Evolutionary conservation across 495 filamentous ascomycete species (phyloP), one percentile per base, ranked within the genome.

Genomic region (Podospora didyma): DNA sequence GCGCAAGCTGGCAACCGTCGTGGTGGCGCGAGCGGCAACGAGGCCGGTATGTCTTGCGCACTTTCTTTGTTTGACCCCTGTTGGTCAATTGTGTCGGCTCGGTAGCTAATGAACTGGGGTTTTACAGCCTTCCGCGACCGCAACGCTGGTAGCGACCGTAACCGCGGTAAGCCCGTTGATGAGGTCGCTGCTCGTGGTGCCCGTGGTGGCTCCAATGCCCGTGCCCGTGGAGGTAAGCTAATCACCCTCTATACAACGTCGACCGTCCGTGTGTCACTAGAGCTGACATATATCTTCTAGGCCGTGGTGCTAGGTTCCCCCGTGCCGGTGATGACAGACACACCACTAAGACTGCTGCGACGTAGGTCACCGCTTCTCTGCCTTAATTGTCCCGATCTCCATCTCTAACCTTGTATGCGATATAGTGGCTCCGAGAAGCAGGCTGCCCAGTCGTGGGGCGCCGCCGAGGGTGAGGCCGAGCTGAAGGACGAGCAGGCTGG

Each of bases 401-500:
- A 17, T 23, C 51, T 23, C 59, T 61, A 67, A 69, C 61, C 60
- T 31, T 23, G 26, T 35, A n/a, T n/a, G n/a, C 60, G 3, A 24
- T 55, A 21, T 26, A 57, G 57, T 62, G 92, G 95, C 63, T 88
- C 92, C 66, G 89, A 90, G 67, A 98, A 97, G 85, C 89, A 96
- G 77, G 86, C 89, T 65, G 85, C 83, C 68, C 89, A 90, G 69
- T 88, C 89, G 60, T 98, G 94, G 94, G 94, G 92, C 65, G 87
- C 79, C 68, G 80, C 80, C 53, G 86, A 86, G 67, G 94, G 92
- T 69, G 76, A 84, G 26, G 87, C 83, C 65, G 88, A 92, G 74
- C 87, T 84, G 74, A 86, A 87, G 60, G 95, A 97, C 64, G 94
- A 97, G 81, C 80, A 88, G 66, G 90, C 86, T 61, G 94, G 84